phyloP scores from a whole-genome alignment of 768 basidiomycete genomes.

The Pleurotus sapidus region DNA sequence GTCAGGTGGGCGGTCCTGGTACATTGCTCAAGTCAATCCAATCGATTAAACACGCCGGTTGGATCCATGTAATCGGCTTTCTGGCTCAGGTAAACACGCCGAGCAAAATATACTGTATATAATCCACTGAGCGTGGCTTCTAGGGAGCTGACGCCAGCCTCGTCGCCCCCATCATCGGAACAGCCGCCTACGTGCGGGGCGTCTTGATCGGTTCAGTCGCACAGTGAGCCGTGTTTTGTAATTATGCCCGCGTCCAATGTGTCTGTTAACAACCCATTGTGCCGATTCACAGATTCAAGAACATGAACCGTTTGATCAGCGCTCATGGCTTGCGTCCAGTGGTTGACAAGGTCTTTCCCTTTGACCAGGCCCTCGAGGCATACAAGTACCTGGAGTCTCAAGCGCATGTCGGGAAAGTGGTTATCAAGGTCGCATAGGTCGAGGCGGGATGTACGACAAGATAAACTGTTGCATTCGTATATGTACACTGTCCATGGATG shows the following conservation, averaged over 20 bases:
- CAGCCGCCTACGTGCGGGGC: conserved; percentile 43
- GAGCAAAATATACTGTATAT: background rate
- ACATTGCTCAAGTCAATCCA: conserved; percentile 44
- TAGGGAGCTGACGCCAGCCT: conserved; percentile 26
- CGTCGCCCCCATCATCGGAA: conserved; percentile 27
- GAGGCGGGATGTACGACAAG: too few relatives aligned
- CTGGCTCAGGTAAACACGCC: conserved; percentile 36
- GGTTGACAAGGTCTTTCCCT: conserved; percentile 56
- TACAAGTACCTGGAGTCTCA: conserved; percentile 52
- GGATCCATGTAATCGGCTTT: conserved; percentile 48
- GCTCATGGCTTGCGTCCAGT: conserved; percentile 46
- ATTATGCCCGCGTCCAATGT: too few relatives aligned
- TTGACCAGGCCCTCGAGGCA: conserved; percentile 49
- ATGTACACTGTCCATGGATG: too few relatives aligned
- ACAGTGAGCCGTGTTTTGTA: conserved; percentile 35
- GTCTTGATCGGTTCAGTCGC: conserved; percentile 55
- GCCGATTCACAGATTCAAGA: conserved; percentile 37
- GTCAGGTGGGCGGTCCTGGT: conserved; percentile 54
- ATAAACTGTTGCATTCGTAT: too few relatives aligned
- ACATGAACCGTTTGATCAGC: conserved; percentile 47
- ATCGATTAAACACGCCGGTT: conserved; percentile 37
- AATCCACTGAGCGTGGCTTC: conserved; percentile 12
- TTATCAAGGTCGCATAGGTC: conserved; percentile 38
- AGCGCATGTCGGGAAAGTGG: conserved; percentile 60
- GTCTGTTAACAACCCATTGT: background rate